A percentile compares a stretch with the other conserved stretches of the same genome.
phyloP scores from a whole-genome alignment of 805 yeast species.

The Candida ipomoeae region DNA sequence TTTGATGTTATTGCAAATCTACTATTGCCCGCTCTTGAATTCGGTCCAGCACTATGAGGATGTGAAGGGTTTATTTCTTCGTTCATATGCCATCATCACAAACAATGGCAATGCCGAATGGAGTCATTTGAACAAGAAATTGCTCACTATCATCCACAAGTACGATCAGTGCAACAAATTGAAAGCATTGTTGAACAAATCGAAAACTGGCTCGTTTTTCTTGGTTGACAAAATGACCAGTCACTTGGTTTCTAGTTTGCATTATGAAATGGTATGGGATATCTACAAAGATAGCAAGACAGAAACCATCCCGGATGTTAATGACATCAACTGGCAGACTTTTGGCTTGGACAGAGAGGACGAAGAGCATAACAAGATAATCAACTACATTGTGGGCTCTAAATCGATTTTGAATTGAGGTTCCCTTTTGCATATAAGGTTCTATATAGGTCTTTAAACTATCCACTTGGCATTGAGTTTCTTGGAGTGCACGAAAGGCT shows the following conservation, averaged over 20 bases:
- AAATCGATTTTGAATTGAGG: conserved; percentile 7
- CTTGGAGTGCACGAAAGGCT: conserved; percentile 55
- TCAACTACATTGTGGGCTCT: conserved; percentile 9
- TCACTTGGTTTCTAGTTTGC: conserved; percentile 33
- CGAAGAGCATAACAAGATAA: conserved; percentile 11
- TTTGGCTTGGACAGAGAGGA: conserved; percentile 26
- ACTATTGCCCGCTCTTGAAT: conserved; percentile 13
- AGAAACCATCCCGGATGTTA: neutral
- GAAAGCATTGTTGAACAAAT: conserved; percentile 6
- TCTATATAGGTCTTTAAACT: conserved; percentile 13
- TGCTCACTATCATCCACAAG: conserved; percentile 14
- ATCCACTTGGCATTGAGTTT: conserved; percentile 55
- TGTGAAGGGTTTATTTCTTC: conserved; percentile 11
- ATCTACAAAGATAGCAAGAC: conserved; percentile 26
- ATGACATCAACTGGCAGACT: conserved; percentile 23
- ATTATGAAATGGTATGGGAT: conserved; percentile 39
- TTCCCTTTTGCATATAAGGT: neutral
- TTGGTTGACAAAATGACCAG: conserved; percentile 32
- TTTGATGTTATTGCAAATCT: conserved; percentile 29
- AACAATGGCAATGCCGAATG: conserved; percentile 7
- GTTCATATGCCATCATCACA: conserved; percentile 11
- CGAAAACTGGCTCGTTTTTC: conserved; percentile 20
- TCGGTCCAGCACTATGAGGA: conserved; percentile 11
- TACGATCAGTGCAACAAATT: conserved; percentile 11
- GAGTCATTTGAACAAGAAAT: conserved; percentile 9